phyloP scores from a whole-genome alignment of 306 rosid species.

The Pterocarpus macrocarpus region DNA sequence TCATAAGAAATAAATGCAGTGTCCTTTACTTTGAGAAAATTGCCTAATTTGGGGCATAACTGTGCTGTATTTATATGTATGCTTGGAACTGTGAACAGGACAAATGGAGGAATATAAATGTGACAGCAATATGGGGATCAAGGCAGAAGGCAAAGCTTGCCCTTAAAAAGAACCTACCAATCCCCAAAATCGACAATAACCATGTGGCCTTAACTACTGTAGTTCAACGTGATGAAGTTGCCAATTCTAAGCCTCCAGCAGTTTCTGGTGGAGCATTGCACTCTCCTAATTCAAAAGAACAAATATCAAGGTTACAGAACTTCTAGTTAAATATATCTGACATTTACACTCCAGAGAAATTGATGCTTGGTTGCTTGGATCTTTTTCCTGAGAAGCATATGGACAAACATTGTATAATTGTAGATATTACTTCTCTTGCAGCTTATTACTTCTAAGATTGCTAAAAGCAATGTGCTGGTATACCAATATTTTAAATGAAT shows the following conservation, averaged over 20 bases:
- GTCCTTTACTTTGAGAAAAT: conserved; percentile 18
- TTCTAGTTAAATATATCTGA: conserved; percentile 23
- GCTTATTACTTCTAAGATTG: conserved; percentile 26
- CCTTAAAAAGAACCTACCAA: conserved; percentile 65
- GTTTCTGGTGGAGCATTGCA: conserved; percentile 58
- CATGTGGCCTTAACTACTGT: conserved; percentile 57
- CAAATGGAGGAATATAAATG: conserved; percentile 98
- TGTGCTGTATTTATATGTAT: conserved; percentile 40
- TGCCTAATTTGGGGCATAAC: conserved; percentile 28
- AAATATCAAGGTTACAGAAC: conserved; percentile 71
- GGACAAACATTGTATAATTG: conserved; percentile 24
- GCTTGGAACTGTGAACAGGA: conserved; percentile 74
- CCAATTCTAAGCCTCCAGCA: conserved; percentile 69
- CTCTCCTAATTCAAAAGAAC: conserved; percentile 70
- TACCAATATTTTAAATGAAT: conserved; percentile 24
- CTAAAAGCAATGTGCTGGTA: conserved; percentile 7
- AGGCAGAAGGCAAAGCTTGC: conserved; percentile 99
- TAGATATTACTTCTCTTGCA: conserved; percentile 10
- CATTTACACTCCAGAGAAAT: neutral
- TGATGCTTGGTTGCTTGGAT: conserved; percentile 34
- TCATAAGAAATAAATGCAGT: conserved; percentile 25
- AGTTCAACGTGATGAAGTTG: conserved; percentile 53
- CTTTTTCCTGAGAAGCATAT: conserved; percentile 29
- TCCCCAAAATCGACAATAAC: conserved; percentile 62
- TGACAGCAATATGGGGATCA: conserved; percentile 98